Percentiles rank a stretch among this genome's conserved stretches.
Conservation (phyloP, 768 basidiomycete genomes). For the Gymnopilus junonius region DNA sequence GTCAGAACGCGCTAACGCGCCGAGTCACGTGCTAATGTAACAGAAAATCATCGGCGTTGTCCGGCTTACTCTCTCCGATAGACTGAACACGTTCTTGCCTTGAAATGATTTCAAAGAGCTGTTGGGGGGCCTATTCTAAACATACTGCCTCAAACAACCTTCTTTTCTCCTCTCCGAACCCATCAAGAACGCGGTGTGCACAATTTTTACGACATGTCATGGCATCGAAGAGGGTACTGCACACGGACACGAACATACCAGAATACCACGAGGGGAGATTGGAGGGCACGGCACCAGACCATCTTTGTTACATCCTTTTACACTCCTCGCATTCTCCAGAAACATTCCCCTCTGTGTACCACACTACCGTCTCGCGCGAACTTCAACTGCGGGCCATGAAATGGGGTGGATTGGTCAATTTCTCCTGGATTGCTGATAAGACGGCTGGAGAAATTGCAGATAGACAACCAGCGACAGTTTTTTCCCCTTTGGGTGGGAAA, state of each 20-base stretch:
- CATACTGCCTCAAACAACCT: background rate
- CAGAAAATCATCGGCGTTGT: no score
- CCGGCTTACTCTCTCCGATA: no score
- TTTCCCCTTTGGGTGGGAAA: constrained; percentile 49
- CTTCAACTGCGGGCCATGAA: constrained; percentile 47
- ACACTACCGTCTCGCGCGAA: constrained; percentile 53
- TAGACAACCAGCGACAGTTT: constrained; percentile 49
- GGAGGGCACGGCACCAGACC: constrained; percentile 56
- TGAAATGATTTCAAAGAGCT: background rate
- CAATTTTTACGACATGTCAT: background rate
- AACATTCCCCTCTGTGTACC: constrained; percentile 48
- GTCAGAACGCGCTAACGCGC: no score
- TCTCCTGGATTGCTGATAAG: constrained; percentile 48
- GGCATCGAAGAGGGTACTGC: background rate
- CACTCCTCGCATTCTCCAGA: constrained; percentile 53
- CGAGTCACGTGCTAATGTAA: no score
- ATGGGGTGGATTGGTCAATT: constrained; percentile 67
- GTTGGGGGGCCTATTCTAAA: background rate
- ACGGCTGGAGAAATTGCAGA: background rate
- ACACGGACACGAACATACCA: background rate
- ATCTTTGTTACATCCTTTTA: constrained; percentile 60
- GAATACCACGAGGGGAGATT: constrained; percentile 31
- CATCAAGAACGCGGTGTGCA: background rate
- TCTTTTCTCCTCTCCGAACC: background rate
- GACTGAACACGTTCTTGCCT: no score